phyloP scores from a whole-genome alignment of 2,329 filamentous ascomycete species.

The Colletotrichum spinosum region DNA sequence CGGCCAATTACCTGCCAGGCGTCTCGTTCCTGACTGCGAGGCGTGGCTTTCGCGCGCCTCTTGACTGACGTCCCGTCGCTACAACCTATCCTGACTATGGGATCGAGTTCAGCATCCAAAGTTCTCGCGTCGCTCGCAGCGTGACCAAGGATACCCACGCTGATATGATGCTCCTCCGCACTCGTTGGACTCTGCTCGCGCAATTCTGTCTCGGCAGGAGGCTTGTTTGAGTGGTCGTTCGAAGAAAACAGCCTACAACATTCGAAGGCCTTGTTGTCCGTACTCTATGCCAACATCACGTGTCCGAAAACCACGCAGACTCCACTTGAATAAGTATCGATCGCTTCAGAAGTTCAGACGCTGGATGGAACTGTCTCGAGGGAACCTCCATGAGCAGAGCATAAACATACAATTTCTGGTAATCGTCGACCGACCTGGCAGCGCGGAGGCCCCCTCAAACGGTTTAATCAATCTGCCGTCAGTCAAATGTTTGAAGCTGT shows the following conservation, averaged over 20 bases:
- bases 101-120: slow-evolving; percentile 3
- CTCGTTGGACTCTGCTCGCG: not conserved
- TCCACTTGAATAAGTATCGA: slow-evolving; percentile 18
- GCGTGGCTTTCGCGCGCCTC: not conserved
- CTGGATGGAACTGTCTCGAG: slow-evolving; percentile 8
- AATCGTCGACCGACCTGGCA: not conserved
- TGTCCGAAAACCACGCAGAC: slow-evolving; percentile 1
- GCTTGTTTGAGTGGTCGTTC: slow-evolving; percentile 1
- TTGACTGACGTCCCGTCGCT: slow-evolving; percentile 1
- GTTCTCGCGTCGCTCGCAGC: not conserved
- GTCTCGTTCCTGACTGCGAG: slow-evolving; percentile 13
- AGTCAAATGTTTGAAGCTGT: slow-evolving; percentile 8
- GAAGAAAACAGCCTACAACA: slow-evolving; percentile 11
- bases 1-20: slow-evolving; percentile 17
- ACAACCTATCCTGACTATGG: slow-evolving; percentile 3
- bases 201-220: slow-evolving; percentile 15
- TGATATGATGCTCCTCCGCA: not conserved
- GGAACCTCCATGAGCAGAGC: slow-evolving; percentile 17
- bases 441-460: not conserved
- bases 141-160: not conserved
- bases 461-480: slow-evolving; percentile 26
- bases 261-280: slow-evolving; percentile 7
- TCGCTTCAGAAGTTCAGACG: slow-evolving; percentile 23
- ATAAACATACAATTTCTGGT: slow-evolving; percentile 23
- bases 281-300: slow-evolving; percentile 9